These are phyloP conservation scores for Ogataea zsoltii DNA, from an alignment of 805 yeast genomes.

Conservation along the genomic window DNA sequence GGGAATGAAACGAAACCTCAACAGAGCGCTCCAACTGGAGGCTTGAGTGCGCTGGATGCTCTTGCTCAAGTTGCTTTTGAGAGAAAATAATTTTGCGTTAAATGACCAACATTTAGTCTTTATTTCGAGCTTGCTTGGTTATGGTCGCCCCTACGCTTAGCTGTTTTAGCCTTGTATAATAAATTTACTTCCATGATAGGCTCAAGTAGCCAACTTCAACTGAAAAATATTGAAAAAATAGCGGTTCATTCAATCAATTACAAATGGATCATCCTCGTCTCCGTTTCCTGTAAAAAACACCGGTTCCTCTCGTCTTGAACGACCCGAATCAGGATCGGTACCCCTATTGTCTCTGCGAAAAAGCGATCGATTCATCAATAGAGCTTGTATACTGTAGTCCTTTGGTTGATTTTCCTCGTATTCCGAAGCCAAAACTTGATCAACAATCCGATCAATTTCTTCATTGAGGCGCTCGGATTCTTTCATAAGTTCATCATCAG, in stretches of 20 bases:
- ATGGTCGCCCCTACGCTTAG: neutral
- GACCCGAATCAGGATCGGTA: neutral
- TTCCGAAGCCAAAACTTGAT: conserved; percentile 9
- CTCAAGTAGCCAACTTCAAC: neutral
- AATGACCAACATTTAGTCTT: no score
- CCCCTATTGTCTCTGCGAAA: neutral
- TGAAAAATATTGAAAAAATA: no score
- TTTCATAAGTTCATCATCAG: conserved; percentile 19
- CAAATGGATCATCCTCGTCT: conserved; percentile 34
- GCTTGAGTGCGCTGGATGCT: conserved; percentile 38
- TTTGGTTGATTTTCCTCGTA: neutral
- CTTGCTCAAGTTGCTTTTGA: conserved; percentile 40
- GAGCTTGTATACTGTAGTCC: conserved; percentile 1
- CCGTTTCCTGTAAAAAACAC: conserved; percentile 35
- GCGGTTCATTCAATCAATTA: conserved; percentile 24
- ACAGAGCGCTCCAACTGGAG: conserved; percentile 15
- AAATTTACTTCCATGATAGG: neutral
- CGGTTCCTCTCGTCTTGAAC: conserved; percentile 12
- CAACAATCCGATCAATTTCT: conserved; percentile 19
- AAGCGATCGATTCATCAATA: conserved; percentile 2
- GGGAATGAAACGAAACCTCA: conserved; percentile 10
- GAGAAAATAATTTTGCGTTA: conserved; percentile 27
- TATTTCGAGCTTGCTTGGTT: neutral
- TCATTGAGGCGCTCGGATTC: conserved; percentile 12
- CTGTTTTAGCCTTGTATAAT: conserved; percentile 1